A percentile compares a stretch with the other conserved stretches of the same genome.
Evolutionary conservation across 192 early-diverging fungal genomes (phyloP).

Genomic region (Podila clonocystis): DNA sequence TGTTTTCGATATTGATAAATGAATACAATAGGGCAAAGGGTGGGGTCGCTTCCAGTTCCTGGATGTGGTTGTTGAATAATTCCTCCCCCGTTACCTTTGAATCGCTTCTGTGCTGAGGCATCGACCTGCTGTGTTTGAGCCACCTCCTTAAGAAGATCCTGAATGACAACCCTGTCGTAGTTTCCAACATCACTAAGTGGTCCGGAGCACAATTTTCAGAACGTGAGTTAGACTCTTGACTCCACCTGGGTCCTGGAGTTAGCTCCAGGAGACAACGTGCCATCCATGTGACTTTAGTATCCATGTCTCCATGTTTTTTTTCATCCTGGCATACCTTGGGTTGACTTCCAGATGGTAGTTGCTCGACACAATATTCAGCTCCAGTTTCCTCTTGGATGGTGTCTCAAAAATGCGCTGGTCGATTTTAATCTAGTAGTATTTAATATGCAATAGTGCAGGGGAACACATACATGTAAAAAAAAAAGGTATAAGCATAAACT

Average conservation of each 20-base stretch:
- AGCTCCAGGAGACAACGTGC: neutral
- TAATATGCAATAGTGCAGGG: too few relatives aligned
- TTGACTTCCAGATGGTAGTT: constrained; percentile 98
- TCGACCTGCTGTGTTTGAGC: constrained; percentile 97
- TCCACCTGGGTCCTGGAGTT: neutral
- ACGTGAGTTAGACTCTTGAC: too few relatives aligned
- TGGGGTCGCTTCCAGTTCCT: neutral
- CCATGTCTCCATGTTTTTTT: neutral
- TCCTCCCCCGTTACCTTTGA: constrained; percentile 75
- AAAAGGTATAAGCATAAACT: neutral
- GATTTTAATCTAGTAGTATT: constrained; percentile 78
- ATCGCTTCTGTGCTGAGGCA: constrained; percentile 76
- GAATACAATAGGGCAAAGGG: neutral
- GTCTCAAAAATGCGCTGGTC: constrained; percentile 88
- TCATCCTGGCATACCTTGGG: constrained; percentile 70
- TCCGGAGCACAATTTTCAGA: neutral
- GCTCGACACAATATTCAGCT: constrained; percentile 88
- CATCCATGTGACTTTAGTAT: neutral
- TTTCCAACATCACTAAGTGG: constrained; percentile 87
- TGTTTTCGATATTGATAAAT: neutral
- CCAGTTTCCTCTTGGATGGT: constrained; percentile 85
- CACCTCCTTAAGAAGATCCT: constrained; percentile 96
- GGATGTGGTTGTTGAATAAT: neutral
- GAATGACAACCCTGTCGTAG: constrained; percentile 91
- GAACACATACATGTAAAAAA: too few relatives aligned